Percentiles rank a stretch among this genome's conserved stretches.
Evolutionary conservation across 2,329 filamentous ascomycete species (phyloP).

Genomic region (Ophiocordyceps unilateralis): DNA sequence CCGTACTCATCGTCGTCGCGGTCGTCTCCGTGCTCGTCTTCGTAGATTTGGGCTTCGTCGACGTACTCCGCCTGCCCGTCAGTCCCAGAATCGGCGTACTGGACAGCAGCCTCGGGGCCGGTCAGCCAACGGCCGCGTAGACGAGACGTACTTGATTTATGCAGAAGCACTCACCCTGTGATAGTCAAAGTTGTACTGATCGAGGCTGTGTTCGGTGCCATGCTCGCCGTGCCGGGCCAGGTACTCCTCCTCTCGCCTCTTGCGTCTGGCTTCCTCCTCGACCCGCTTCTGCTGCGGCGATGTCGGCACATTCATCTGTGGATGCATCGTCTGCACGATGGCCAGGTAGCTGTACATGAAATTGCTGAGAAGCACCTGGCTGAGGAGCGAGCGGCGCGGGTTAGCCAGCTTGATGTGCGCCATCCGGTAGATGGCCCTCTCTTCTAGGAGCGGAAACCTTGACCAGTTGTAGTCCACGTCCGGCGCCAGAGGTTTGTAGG

Average conservation of each 20-base stretch:
- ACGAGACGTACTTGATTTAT: neutral
- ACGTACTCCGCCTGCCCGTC: slow-evolving; percentile 30
- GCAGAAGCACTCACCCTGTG: slow-evolving; percentile 24
- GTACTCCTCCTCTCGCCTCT: slow-evolving; percentile 31
- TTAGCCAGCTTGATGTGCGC: slow-evolving; percentile 99
- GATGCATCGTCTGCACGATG: slow-evolving; percentile 98
- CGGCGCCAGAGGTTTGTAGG: slow-evolving; percentile 54
- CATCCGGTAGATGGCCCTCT: slow-evolving; percentile 95
- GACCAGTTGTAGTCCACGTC: slow-evolving; percentile 96
- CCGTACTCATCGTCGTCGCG: slow-evolving; percentile 15
- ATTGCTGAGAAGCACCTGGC: slow-evolving; percentile 90
- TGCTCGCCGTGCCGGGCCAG: slow-evolving; percentile 26
- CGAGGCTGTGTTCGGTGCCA: slow-evolving; percentile 27
- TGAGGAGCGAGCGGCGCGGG: slow-evolving; percentile 75
- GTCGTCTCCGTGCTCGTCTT: slow-evolving; percentile 30
- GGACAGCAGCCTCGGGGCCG: slow-evolving; percentile 19
- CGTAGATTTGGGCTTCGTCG: slow-evolving; percentile 34
- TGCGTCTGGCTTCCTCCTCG: slow-evolving; percentile 35
- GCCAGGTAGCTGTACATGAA: slow-evolving; percentile 99
- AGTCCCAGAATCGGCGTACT: slow-evolving; percentile 26
- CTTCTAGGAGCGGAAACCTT: slow-evolving; percentile 83
- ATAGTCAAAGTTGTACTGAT: slow-evolving; percentile 36
- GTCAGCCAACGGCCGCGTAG: slow-evolving; percentile 2
- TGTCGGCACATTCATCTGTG: slow-evolving; percentile 78
- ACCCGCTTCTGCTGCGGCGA: slow-evolving; percentile 55